Conservation (phyloP, 805 yeast genomes). For the Wickerhamomyces subpelliculosus region DNA sequence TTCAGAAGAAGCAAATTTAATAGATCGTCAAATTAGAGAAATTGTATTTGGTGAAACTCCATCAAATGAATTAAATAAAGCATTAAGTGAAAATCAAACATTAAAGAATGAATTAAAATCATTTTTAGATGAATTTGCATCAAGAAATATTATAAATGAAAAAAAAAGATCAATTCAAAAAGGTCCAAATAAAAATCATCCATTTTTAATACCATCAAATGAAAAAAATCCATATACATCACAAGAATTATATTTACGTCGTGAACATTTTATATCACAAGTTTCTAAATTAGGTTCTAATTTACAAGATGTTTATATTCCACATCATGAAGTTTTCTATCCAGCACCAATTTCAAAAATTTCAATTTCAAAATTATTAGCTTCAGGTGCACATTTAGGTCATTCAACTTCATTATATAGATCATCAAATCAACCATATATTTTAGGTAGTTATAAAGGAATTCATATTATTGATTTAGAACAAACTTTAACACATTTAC, state of each 20-base stretch:
- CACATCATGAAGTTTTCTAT: conserved; percentile 54
- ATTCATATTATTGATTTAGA: conserved; percentile 87
- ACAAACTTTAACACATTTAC: conserved; percentile 67
- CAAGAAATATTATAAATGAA: background rate
- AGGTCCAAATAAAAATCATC: conserved; percentile 31
- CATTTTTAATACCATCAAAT: conserved; percentile 57
- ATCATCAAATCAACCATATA: conserved; percentile 75
- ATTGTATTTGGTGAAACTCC: background rate
- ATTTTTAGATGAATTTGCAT: background rate
- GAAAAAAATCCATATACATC: conserved; percentile 60
- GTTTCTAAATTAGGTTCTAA: conserved; percentile 59
- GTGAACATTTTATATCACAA: conserved; percentile 49
- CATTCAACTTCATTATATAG: conserved; percentile 79
- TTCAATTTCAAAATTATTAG: conserved; percentile 64
- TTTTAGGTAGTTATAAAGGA: conserved; percentile 86
- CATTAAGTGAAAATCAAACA: background rate
- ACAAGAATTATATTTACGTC: conserved; percentile 74
- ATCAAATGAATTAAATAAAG: background rate
- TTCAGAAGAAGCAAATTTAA: background rate
- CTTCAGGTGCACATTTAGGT: conserved; percentile 94
- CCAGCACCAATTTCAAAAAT: conserved; percentile 55
- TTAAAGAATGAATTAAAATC: background rate
- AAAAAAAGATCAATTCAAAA: conserved; percentile 4
- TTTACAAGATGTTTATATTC: conserved; percentile 55
- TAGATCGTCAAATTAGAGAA: background rate